Conservation (phyloP, 805 yeast genomes). For the Peterozyma xylosa region DNA sequence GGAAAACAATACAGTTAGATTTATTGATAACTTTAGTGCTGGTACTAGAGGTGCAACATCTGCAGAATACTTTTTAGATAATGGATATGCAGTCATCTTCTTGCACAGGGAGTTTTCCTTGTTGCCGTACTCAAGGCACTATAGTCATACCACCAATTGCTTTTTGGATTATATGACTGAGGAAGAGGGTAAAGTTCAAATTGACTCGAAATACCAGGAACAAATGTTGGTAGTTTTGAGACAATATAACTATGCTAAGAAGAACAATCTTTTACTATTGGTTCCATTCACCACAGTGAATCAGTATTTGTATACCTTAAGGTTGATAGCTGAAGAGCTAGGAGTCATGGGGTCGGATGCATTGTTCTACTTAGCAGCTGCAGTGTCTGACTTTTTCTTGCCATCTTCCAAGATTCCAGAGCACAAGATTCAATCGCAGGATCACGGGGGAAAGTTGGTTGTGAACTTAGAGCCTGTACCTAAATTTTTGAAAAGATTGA, state of each 20-base stretch:
- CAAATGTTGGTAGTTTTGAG: slow-evolving; percentile 54
- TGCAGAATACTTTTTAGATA: slow-evolving; percentile 82
- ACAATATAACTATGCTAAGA: slow-evolving; percentile 46
- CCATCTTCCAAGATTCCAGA: slow-evolving; percentile 83
- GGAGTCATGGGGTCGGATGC: slow-evolving; percentile 49
- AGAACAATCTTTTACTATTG: slow-evolving; percentile 45
- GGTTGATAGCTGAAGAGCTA: slow-evolving; percentile 54
- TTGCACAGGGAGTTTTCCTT: slow-evolving; percentile 88
- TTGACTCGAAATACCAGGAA: slow-evolving; percentile 51
- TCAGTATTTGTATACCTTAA: slow-evolving; percentile 83
- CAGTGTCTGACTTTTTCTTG: slow-evolving; percentile 92
- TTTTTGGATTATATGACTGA: slow-evolving; percentile 76
- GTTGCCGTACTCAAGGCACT: slow-evolving; percentile 87
- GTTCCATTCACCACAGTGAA: slow-evolving; percentile 93
- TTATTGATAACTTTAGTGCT: slow-evolving; percentile 94
- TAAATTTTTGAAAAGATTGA: slow-evolving; percentile 79
- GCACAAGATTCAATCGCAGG: slow-evolving; percentile 88
- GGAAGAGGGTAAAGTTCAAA: slow-evolving; percentile 46
- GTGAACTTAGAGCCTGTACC: slow-evolving; percentile 95
- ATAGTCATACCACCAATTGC: slow-evolving; percentile 76
- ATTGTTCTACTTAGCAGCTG: slow-evolving; percentile 89
- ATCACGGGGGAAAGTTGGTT: slow-evolving; percentile 64
- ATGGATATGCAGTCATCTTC: slow-evolving; percentile 89
- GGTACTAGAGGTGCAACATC: slow-evolving; percentile 97
- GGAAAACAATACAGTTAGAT: slow-evolving; percentile 93